Conservation (phyloP, 2,329 filamentous ascomycete genomes). For the Phaeosphaeria sp. region DNA sequence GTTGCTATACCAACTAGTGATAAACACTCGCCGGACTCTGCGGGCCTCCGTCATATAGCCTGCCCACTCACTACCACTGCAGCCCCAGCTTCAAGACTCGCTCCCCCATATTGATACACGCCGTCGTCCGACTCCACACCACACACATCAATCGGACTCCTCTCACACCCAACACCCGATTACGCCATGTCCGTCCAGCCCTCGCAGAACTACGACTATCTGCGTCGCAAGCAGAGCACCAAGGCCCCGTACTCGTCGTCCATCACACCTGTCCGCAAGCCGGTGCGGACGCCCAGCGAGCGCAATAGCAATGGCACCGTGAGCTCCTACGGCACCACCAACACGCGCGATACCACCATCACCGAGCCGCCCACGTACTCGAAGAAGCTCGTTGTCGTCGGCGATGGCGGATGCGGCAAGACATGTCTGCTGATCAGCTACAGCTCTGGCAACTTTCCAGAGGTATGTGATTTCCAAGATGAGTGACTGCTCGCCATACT, state of each 20-base stretch:
- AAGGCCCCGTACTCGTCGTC: constrained; percentile 45
- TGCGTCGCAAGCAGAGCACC: constrained; percentile 63
- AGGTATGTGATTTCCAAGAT: constrained; percentile 65
- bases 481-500: background rate
- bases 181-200: constrained; percentile 36
- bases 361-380: constrained; percentile 93
- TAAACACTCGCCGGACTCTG: constrained; percentile 9
- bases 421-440: constrained; percentile 98
- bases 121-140: constrained; percentile 5
- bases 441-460: constrained; percentile 97
- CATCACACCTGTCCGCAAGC: constrained; percentile 46
- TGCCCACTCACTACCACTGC: constrained; percentile 9
- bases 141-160: background rate
- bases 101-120: constrained; percentile 39
- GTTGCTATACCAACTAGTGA: constrained; percentile 23
- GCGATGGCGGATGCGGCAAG: constrained; percentile 97
- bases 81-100: constrained; percentile 18
- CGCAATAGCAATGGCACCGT: constrained; percentile 89
- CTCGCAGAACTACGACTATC: constrained; percentile 61
- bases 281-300: constrained; percentile 61
- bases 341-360: constrained; percentile 80
- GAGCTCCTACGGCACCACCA: constrained; percentile 81
- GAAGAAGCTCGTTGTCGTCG: constrained; percentile 99
- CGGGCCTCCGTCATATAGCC: constrained; percentile 10
- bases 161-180: constrained; percentile 7